Conservation (phyloP, 805 yeast species). For the Nakazawaea siamensis region DNA sequence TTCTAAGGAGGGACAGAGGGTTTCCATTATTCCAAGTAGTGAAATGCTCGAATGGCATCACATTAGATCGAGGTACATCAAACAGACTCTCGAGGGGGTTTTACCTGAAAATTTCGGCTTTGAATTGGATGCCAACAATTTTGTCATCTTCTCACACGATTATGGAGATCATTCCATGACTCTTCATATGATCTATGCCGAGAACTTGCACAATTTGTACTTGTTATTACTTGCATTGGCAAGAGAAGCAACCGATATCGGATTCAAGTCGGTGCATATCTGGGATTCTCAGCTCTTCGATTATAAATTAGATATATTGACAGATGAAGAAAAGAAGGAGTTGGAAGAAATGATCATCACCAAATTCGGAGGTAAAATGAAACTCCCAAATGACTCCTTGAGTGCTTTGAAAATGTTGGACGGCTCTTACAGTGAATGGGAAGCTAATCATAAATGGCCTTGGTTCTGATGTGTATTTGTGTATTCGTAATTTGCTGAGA, state of each 20-base stretch:
- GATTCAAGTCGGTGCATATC: conserved; percentile 14
- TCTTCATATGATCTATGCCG: conserved; percentile 15
- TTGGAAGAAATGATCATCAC: conserved; percentile 3
- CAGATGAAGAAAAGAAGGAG: conserved; percentile 4
- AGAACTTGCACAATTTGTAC: conserved; percentile 4
- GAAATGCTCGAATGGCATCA: conserved; percentile 36
- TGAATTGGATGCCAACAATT: conserved; percentile 9
- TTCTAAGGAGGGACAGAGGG: conserved; percentile 13
- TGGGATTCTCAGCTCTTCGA: conserved; percentile 19
- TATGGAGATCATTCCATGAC: conserved; percentile 14
- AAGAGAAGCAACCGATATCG: conserved; percentile 7
- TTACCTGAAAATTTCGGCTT: conserved; percentile 4
- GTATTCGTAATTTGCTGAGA: too few relatives aligned
- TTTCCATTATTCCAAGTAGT: conserved; percentile 27
- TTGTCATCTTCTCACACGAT: conserved; percentile 19
- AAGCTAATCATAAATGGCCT: conserved; percentile 19
- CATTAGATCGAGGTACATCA: conserved; percentile 22
- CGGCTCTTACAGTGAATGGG: conserved; percentile 14
- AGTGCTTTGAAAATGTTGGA: conserved; percentile 15
- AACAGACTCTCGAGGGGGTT: conserved; percentile 4
- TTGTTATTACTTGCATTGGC: conserved; percentile 11
- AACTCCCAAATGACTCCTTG: conserved; percentile 13
- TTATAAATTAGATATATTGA: conserved; percentile 6
- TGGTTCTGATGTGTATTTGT: too few relatives aligned
- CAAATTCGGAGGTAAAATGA: conserved; percentile 12